Conservation (phyloP, 345 rosid species). For the Cardamine chenopodiifolia region DNA sequence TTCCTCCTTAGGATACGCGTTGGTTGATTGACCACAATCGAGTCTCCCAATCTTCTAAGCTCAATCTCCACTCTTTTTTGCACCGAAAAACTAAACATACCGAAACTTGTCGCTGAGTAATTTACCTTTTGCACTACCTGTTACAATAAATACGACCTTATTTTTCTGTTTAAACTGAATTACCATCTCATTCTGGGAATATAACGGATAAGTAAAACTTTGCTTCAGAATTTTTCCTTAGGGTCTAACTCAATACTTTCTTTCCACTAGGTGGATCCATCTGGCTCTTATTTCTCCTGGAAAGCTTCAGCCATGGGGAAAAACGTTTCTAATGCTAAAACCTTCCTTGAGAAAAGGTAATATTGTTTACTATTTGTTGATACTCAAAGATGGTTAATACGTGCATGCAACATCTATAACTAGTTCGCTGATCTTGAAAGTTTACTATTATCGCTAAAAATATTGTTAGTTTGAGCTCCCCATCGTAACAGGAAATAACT, state of each 20-base stretch:
- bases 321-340: conserved; percentile 91
- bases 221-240: neutral
- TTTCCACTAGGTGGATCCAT: conserved; percentile 76
- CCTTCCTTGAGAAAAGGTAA: conserved; percentile 94
- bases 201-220: neutral
- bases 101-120: neutral
- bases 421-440: neutral
- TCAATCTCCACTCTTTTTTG: neutral
- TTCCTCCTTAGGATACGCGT: neutral
- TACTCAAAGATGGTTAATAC: neutral
- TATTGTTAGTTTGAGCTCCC: neutral
- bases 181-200: neutral
- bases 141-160: neutral
- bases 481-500: neutral
- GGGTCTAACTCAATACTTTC: neutral
- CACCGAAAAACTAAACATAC: neutral
- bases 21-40: neutral
- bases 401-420: conserved; percentile 2
- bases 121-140: neutral
- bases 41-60: conserved; percentile 8
- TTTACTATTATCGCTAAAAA: neutral
- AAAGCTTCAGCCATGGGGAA: conserved; percentile 99
- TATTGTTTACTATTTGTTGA: neutral
- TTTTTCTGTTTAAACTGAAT: neutral
- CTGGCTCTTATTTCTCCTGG: conserved; percentile 99